Evolutionary conservation across 75 land plant genomes (phyloP).

Genomic region (Picea sitchensis): DNA sequence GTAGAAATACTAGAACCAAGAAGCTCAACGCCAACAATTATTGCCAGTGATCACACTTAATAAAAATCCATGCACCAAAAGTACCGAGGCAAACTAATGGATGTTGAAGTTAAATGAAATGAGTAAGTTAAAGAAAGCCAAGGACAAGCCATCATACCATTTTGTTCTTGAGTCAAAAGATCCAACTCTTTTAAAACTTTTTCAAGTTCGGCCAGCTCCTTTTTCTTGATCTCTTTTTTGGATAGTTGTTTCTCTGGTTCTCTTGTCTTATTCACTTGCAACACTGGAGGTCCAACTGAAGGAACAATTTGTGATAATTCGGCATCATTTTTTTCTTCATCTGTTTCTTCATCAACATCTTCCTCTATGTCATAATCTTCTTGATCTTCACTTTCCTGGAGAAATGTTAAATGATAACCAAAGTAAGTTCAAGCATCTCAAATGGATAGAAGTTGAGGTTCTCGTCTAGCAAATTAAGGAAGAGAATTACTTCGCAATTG

Average conservation of each 20-base stretch:
- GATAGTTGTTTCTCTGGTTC: constrained; percentile 50
- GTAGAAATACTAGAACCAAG: too few relatives aligned
- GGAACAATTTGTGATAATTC: constrained; percentile 5
- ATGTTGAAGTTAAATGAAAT: background rate
- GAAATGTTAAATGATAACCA: background rate
- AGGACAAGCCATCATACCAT: constrained; percentile 7
- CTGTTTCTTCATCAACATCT: constrained; percentile 24
- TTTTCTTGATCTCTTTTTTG: constrained; percentile 46
- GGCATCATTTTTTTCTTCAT: constrained; percentile 20
- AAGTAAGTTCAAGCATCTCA: background rate
- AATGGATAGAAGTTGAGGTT: too few relatives aligned
- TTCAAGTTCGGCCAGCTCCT: constrained; percentile 48
- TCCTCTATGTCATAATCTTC: constrained; percentile 36
- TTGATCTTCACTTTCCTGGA: constrained; percentile 40
- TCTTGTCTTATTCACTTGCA: constrained; percentile 1
- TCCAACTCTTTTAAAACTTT: constrained; percentile 44
- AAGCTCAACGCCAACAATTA: too few relatives aligned
- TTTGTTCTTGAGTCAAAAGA: constrained; percentile 20
- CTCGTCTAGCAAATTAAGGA: too few relatives aligned
- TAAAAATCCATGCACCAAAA: background rate
- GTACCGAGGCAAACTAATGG: background rate
- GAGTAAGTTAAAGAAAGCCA: background rate
- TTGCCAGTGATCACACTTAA: too few relatives aligned
- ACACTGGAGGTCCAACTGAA: constrained; percentile 6
- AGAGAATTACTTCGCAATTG: too few relatives aligned